Conservation (phyloP, 2,329 filamentous ascomycete species). For the Aureobasidium lini region DNA sequence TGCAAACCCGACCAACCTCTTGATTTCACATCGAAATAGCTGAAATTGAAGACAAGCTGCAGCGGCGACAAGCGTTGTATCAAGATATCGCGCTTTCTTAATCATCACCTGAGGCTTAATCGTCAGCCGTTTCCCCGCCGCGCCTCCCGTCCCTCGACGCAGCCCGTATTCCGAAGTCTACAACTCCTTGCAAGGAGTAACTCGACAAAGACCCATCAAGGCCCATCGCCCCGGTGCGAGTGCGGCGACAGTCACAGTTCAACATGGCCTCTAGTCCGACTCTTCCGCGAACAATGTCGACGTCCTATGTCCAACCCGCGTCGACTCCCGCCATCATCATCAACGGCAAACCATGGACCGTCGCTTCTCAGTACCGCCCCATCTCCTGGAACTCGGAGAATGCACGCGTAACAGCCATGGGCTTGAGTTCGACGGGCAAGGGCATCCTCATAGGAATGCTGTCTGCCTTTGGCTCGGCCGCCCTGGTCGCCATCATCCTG, state of each 20-base stretch:
- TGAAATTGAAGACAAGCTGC: not conserved
- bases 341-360: slow-evolving; percentile 13
- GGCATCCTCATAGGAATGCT: slow-evolving; percentile 92
- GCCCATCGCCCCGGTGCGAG: slow-evolving; percentile 17
- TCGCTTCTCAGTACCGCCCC: not conserved
- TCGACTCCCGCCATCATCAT: slow-evolving; percentile 7
- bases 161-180: not conserved
- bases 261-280: not conserved
- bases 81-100: not conserved
- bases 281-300: slow-evolving; percentile 16
- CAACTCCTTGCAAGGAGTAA: slow-evolving; percentile 1
- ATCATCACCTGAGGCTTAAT: not conserved
- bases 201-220: not conserved
- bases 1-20: not conserved
- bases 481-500: slow-evolving; percentile 72
- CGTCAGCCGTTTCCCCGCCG: not conserved
- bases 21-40: not conserved
- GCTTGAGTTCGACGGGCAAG: slow-evolving; percentile 50
- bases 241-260: slow-evolving; percentile 10
- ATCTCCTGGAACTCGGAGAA: not conserved
- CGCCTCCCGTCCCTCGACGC: not conserved
- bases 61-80: not conserved
- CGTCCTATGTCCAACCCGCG: slow-evolving; percentile 11
- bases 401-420: not conserved
- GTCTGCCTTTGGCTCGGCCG: slow-evolving; percentile 86